Conservation (phyloP, 805 yeast genomes). For the Nakazawaea ambrosiae region DNA sequence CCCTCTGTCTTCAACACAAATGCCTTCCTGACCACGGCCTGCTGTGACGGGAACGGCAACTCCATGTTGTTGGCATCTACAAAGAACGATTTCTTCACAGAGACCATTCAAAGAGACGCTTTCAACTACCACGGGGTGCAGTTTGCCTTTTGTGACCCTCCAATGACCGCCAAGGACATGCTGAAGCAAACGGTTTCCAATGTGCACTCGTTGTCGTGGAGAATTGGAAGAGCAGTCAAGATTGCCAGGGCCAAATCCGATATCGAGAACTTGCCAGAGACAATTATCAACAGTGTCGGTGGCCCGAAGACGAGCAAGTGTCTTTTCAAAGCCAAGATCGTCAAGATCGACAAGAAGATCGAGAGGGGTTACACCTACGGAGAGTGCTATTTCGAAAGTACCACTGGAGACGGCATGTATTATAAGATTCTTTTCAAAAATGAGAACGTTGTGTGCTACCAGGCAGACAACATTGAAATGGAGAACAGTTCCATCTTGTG, state of each 20-base stretch:
- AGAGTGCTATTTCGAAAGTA: slow-evolving; percentile 25
- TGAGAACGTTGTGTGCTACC: slow-evolving; percentile 31
- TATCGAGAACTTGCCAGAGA: slow-evolving; percentile 24
- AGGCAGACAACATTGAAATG: slow-evolving; percentile 16
- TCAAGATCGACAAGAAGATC: slow-evolving; percentile 29
- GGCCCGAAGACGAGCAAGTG: slow-evolving; percentile 23
- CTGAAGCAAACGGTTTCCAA: slow-evolving; percentile 23
- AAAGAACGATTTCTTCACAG: slow-evolving; percentile 26
- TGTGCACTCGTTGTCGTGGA: slow-evolving; percentile 34
- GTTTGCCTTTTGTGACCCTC: slow-evolving; percentile 29
- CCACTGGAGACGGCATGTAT: slow-evolving; percentile 8
- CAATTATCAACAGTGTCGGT: slow-evolving; percentile 29
- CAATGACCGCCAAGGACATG: slow-evolving; percentile 26
- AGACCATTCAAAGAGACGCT: slow-evolving; percentile 32
- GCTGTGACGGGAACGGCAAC: slow-evolving; percentile 36
- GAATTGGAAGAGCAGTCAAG: slow-evolving; percentile 34
- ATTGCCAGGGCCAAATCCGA: slow-evolving; percentile 27
- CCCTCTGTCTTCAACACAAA: slow-evolving; percentile 19
- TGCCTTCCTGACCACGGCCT: slow-evolving; percentile 18
- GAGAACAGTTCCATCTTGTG: slow-evolving; percentile 18
- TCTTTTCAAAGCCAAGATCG: slow-evolving; percentile 29
- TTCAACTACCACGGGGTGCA: slow-evolving; percentile 32
- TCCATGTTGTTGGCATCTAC: slow-evolving; percentile 25
- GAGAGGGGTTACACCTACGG: slow-evolving; percentile 33
- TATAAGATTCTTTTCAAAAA: slow-evolving; percentile 36